phyloP scores from a whole-genome alignment of 164 flowering plant genomes.

The Hamamelis virginiana region DNA sequence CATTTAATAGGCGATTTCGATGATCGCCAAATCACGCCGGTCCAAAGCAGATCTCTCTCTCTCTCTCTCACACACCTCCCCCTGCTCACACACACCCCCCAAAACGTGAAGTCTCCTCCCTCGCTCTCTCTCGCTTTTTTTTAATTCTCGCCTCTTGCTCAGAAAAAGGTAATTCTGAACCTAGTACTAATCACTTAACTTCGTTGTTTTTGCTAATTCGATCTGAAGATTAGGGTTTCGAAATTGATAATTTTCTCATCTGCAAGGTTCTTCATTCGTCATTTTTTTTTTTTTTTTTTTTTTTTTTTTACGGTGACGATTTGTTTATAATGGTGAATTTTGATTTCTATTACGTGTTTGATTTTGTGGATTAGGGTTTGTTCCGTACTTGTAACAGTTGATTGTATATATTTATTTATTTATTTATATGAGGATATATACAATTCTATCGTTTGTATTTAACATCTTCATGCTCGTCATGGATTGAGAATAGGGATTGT shows the following conservation, averaged over 20 bases:
- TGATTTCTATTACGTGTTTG: not conserved
- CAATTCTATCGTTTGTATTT: no score
- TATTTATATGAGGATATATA: no score
- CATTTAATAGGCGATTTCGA: conserved; percentile 6
- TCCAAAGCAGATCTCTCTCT: not conserved
- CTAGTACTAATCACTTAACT: no score
- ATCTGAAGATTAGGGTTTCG: conserved; percentile 5
- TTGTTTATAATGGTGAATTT: not conserved
- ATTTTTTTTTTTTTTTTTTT: not conserved
- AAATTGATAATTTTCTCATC: not conserved
- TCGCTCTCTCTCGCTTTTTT: not conserved
- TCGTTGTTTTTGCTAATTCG: not conserved
- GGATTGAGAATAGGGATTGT: not conserved
- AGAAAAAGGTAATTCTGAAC: no score
- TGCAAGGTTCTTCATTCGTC: no score
- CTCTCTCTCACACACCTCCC: not conserved
- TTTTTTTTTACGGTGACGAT: no score
- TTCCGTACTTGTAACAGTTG: not conserved
- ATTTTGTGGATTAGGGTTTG: not conserved
- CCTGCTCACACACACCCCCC: not conserved
- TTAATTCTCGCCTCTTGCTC: not conserved
- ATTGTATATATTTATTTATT: no score
- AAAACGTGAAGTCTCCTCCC: not conserved
- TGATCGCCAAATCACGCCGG: conserved; percentile 7
- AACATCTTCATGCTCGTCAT: not conserved